Base-by-base conservation (phyloP, 352 stramenopile genomes). In the Globisporangium radiosum region DNA sequence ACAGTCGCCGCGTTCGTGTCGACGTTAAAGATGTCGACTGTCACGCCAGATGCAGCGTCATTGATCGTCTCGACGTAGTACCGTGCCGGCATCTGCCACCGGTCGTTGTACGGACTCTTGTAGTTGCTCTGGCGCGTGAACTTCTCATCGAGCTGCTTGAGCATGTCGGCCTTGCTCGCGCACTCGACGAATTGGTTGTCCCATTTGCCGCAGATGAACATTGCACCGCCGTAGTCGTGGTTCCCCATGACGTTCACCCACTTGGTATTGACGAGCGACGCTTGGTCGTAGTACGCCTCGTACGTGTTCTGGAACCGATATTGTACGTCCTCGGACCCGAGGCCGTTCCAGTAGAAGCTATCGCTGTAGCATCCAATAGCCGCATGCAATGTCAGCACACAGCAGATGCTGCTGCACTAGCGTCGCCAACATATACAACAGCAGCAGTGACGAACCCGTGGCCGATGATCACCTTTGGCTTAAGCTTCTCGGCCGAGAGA, bases 231-330 rank as follows among this genome's bases (percentile, higher is more conserved):
- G 25, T 82, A 65, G 62, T 91, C 81, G 66, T 91, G 81, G 53
- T 90, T 90, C 13, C 81, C 81, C 40, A 71, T 69, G 37, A 87
- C 77, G 62, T 84, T 91, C 61, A 90, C 62, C 81, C 78, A 91
- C 65, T 80, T 81, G 62, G 85, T 73, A 47, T 75, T 60, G 10
- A 77, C 25, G 40, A 91, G 61, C 13, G 69, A 58, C 51, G 64
- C 58, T 14, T 80, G 70, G 55, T 70, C 73, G 68, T 91, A 89
- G 63, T 84, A 82, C 50, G 57, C 61, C 62, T 91, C 81, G 40
- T 88, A 89, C 37, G 75, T 77, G 56, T 76, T 85, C 7, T 73
- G 57, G 53, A 91, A 89, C 10, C 78, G 76, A 62, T 88, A 87
- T 19, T 67, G 69, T 0, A 82, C 75, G 61, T 89, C 81, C 17